Percentiles rank a stretch among this genome's conserved stretches.
These are phyloP conservation scores for Moesziomyces parantarcticus DNA, from an alignment of 1,284 basidiomycete species.

Conservation along the genomic window DNA sequence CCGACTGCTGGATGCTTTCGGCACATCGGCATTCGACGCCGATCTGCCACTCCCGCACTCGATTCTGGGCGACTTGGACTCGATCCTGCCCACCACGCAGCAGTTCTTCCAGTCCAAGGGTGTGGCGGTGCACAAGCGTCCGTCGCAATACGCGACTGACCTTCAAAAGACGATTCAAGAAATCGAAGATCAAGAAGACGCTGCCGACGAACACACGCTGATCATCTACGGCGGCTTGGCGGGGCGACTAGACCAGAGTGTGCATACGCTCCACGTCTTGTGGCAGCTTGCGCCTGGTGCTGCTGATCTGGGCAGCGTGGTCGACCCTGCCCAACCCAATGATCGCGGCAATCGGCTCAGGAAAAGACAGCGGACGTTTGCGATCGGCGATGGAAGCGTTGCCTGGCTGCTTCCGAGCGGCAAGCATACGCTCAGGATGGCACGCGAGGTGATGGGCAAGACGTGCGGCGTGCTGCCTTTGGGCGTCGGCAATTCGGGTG, in stretches of 20 bases:
- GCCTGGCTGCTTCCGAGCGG: slow-evolving; percentile 88
- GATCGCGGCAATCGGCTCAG: slow-evolving; percentile 59
- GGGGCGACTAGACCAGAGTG: slow-evolving; percentile 91
- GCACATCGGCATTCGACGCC: slow-evolving; percentile 48
- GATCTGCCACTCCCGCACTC: slow-evolving; percentile 74
- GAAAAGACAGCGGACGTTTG: slow-evolving; percentile 76
- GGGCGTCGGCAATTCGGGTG: slow-evolving; percentile 73
- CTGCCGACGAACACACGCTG: slow-evolving; percentile 69
- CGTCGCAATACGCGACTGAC: slow-evolving; percentile 87
- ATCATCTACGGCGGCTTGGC: slow-evolving; percentile 88
- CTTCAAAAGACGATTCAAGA: slow-evolving; percentile 87
- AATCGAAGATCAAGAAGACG: slow-evolving; percentile 73
- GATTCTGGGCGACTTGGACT: slow-evolving; percentile 94
- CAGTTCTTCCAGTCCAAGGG: slow-evolving; percentile 78
- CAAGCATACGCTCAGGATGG: slow-evolving; percentile 79
- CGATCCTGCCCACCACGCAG: slow-evolving; percentile 79
- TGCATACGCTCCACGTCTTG: slow-evolving; percentile 86
- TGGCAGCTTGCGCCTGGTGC: slow-evolving; percentile 76
- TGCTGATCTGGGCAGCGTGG: slow-evolving; percentile 26
- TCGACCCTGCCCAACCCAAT: slow-evolving; percentile 32
- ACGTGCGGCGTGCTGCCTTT: slow-evolving; percentile 94
- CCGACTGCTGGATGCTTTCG: slow-evolving; percentile 78
- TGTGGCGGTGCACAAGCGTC: slow-evolving; percentile 77
- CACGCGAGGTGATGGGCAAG: slow-evolving; percentile 79
- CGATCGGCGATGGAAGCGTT: slow-evolving; percentile 84